A percentile compares a stretch with the other conserved stretches of the same genome.
These are phyloP conservation scores for Larix sibirica DNA, from an alignment of 83 land plant species.

Conservation along the genomic window DNA sequence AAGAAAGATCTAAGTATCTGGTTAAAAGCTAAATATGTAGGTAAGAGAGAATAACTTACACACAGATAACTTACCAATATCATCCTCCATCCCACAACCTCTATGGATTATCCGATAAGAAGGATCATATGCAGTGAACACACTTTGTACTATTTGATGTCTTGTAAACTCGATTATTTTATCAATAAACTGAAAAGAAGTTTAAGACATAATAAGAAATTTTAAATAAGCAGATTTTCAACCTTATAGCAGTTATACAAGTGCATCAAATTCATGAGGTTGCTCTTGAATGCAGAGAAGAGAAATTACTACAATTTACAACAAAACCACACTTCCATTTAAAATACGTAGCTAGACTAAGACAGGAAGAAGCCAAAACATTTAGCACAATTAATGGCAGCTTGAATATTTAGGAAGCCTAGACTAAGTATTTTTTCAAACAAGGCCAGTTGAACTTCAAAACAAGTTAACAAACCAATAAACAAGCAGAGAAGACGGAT, in stretches of 20 bases:
- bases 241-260: neutral
- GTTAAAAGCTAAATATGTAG: too few species aligned
- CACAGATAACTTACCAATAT: neutral
- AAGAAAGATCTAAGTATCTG: too few species aligned
- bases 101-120: constrained; percentile 40
- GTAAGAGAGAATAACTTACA: too few species aligned
- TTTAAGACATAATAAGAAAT: neutral
- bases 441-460: neutral
- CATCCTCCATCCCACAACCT: neutral
- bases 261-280: neutral
- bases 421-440: neutral
- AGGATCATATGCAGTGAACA: constrained; percentile 75
- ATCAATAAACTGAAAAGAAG: constrained; percentile 70
- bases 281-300: neutral
- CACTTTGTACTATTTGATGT: constrained; percentile 80
- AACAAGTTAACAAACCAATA: neutral
- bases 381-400: neutral
- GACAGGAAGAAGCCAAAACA: neutral
- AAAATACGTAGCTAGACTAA: neutral
- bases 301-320: neutral
- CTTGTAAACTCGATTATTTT: constrained; percentile 84
- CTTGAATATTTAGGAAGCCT: neutral
- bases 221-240: neutral
- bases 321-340: neutral
- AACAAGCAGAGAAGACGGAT: neutral